These are phyloP conservation scores for Apium graveolens DNA, from an alignment of 129 eudicot species.

Conservation along the genomic window DNA sequence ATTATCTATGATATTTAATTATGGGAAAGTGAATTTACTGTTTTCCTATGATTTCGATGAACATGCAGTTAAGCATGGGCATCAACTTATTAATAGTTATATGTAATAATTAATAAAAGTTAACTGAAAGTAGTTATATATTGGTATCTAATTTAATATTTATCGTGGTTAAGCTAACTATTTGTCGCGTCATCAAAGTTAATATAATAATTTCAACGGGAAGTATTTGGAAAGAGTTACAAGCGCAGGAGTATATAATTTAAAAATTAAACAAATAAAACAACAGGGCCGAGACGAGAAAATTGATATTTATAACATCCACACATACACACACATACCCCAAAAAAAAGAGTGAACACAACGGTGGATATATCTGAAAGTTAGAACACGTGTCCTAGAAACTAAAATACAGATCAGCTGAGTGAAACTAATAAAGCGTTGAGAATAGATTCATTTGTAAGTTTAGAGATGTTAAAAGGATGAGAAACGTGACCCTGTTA, in stretches of 20 bases:
- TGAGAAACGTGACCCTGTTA: slow-evolving; percentile 17
- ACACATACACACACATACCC: neutral
- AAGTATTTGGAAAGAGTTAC: neutral
- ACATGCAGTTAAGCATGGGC: neutral
- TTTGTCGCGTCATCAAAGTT: neutral
- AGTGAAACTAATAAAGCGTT: neutral
- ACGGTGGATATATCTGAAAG: neutral
- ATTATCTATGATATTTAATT: neutral
- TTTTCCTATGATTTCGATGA: neutral
- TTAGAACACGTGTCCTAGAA: neutral
- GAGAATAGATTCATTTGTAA: neutral
- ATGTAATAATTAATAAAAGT: neutral
- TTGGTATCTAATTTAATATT: neutral
- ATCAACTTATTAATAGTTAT: too few species aligned
- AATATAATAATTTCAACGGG: neutral
- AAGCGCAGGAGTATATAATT: neutral
- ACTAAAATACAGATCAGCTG: neutral
- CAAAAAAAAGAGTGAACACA: neutral
- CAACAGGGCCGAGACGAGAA: neutral
- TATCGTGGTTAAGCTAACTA: neutral
- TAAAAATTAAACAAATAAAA: neutral
- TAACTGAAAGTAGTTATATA: neutral
- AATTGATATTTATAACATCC: neutral
- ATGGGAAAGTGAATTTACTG: neutral
- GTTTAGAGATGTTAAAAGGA: neutral